Percentiles rank a stretch among this genome's conserved stretches.
Evolutionary conservation across 2,329 filamentous ascomycete species (phyloP).

Genomic region (Alternaria tenuissima): DNA sequence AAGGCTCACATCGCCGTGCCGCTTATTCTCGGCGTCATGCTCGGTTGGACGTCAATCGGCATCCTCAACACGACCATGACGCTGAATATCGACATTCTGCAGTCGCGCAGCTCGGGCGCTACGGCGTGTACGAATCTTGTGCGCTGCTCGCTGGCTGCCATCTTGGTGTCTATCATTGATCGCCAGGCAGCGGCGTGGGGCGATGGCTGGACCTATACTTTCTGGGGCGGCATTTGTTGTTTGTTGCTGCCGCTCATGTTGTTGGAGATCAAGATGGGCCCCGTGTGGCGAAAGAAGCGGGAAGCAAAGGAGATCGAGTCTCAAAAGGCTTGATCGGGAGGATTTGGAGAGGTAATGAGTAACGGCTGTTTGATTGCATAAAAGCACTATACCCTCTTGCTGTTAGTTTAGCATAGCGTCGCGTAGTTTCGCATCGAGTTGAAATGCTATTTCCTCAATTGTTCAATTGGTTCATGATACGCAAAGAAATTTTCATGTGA

Average conservation of each 20-base stretch:
- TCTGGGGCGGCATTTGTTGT: constrained; percentile 35
- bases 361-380: neutral
- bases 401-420: constrained; percentile 1
- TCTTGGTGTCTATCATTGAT: constrained; percentile 37
- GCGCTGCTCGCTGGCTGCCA: constrained; percentile 35
- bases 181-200: constrained; percentile 31
- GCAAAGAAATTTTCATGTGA: accelerated
- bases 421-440: neutral
- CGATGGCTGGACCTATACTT: constrained; percentile 40
- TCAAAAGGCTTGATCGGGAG: constrained; percentile 1
- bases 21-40: constrained; percentile 30
- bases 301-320: constrained; percentile 27
- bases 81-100: constrained; percentile 41
- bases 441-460: no score
- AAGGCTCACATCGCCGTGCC: constrained; percentile 34
- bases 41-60: constrained; percentile 39
- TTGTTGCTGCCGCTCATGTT: constrained; percentile 39
- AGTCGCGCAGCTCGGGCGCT: constrained; percentile 33
- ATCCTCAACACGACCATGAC: constrained; percentile 44
- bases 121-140: constrained; percentile 41
- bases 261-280: constrained; percentile 38
- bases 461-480: accelerated
- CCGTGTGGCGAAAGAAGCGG: constrained; percentile 32
- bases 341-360: neutral
- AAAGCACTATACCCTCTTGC: constrained; percentile 16